These are phyloP conservation scores for Brassica juncea DNA, from an alignment of 345 rosid species.

Conservation along the genomic window DNA sequence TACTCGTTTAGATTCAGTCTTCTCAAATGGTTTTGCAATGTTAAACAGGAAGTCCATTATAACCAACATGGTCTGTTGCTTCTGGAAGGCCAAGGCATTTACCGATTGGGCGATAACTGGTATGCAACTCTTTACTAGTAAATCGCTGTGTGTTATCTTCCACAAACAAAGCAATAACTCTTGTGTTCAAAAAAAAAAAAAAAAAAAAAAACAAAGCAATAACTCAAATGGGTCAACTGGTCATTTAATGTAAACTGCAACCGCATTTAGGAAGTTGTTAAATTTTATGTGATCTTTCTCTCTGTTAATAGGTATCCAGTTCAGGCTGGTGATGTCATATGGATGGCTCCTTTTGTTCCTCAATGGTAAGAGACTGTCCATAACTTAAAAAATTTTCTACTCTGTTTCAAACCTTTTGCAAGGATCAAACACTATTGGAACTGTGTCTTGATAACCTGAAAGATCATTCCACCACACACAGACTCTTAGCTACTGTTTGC, in stretches of 20 bases:
- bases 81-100: conserved; percentile 90
- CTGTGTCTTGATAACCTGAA: conserved; percentile 6
- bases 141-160: neutral
- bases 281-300: conserved; percentile 2
- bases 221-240: no score
- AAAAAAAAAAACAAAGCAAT: no score
- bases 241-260: conserved; percentile 2
- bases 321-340: conserved; percentile 90
- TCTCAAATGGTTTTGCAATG: neutral
- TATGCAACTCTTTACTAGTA: conserved; percentile 31
- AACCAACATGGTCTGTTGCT: conserved; percentile 94
- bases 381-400: neutral
- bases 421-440: conserved; percentile 1
- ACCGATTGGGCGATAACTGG: conserved; percentile 91
- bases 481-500: neutral
- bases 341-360: conserved; percentile 99
- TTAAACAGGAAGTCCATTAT: conserved; percentile 84
- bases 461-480: neutral
- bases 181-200: no score
- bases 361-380: conserved; percentile 60
- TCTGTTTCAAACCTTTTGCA: neutral
- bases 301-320: conserved; percentile 71
- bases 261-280: neutral
- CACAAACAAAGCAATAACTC: no score
- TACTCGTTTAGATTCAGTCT: neutral